Evolutionary conservation across 1,284 basidiomycete genomes (phyloP).

Genomic region (Fomitopsis betulina): DNA sequence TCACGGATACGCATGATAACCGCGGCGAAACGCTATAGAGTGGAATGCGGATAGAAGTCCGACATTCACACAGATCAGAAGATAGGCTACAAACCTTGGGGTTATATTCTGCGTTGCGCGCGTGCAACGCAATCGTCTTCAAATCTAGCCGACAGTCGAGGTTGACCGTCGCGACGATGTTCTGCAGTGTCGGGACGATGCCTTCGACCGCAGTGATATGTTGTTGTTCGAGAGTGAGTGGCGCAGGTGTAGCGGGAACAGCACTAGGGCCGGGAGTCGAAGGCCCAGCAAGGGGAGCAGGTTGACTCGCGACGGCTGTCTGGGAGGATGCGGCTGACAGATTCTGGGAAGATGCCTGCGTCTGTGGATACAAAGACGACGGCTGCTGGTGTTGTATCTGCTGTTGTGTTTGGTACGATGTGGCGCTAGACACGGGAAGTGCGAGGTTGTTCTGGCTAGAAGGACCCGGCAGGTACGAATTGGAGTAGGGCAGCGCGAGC

Average conservation of each 20-base stretch:
- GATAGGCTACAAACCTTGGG: constrained; percentile 86
- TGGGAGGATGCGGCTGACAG: constrained; percentile 9
- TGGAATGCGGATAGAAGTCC: constrained; percentile 50
- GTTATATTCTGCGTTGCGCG: constrained; percentile 99
- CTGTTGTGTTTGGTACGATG: constrained; percentile 27
- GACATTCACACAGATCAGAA: constrained; percentile 46
- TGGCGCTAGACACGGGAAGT: constrained; percentile 26
- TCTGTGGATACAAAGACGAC: background rate
- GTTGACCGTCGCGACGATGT: constrained; percentile 99
- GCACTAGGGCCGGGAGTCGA: constrained; percentile 45
- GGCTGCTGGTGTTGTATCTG: constrained; percentile 25
- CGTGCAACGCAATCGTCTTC: constrained; percentile 98
- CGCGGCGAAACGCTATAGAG: constrained; percentile 93
- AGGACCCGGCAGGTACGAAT: constrained; percentile 34
- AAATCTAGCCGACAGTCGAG: constrained; percentile 95
- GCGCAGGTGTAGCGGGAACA: constrained; percentile 56
- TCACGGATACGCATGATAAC: constrained; percentile 99
- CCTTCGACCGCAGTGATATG: constrained; percentile 94
- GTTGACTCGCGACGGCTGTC: constrained; percentile 21
- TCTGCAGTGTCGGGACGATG: constrained; percentile 93
- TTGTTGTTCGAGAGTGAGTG: constrained; percentile 80
- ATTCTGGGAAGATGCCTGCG: constrained; percentile 29
- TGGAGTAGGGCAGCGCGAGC: constrained; percentile 46
- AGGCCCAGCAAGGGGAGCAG: constrained; percentile 40
- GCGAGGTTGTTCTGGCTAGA: constrained; percentile 35